phyloP scores from a whole-genome alignment of 1,284 basidiomycete species.

The Sporisorium graminicola region DNA sequence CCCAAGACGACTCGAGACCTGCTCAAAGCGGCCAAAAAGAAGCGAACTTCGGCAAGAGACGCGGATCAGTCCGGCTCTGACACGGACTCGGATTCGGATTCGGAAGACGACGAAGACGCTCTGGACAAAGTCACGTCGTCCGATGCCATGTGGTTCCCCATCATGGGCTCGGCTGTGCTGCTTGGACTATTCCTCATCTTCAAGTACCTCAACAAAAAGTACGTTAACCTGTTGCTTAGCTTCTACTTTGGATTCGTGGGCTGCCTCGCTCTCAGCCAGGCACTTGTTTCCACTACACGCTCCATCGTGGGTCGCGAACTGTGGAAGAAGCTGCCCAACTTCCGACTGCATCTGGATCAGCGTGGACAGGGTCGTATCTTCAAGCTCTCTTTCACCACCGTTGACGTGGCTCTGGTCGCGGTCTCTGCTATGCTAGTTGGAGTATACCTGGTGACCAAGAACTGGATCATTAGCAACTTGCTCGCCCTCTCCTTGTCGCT shows the following conservation, averaged over 20 bases:
- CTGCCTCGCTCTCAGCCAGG: conserved; percentile 57
- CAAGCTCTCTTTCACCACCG: conserved; percentile 68
- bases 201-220: conserved; percentile 65
- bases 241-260: conserved; percentile 67
- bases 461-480: conserved; percentile 82
- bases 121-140: conserved; percentile 60
- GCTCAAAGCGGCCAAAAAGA: conserved; percentile 46
- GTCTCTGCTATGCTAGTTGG: conserved; percentile 78
- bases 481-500: conserved; percentile 87
- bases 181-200: conserved; percentile 64
- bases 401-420: conserved; percentile 77
- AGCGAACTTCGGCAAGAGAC: conserved; percentile 13
- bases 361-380: conserved; percentile 39
- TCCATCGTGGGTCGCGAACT: conserved; percentile 29
- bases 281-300: conserved; percentile 30
- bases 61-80: conserved; percentile 30
- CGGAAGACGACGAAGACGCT: conserved; percentile 52
- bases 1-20: conserved; percentile 58
- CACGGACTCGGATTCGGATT: conserved; percentile 40
- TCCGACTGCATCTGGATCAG: conserved; percentile 42
- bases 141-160: conserved; percentile 66
- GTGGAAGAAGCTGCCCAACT: conserved; percentile 54
- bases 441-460: conserved; percentile 75
- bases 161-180: conserved; percentile 64
- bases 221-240: conserved; percentile 62